Base-by-base conservation (phyloP, 176 grass and related monocot genomes). In the Avena sativa region DNA sequence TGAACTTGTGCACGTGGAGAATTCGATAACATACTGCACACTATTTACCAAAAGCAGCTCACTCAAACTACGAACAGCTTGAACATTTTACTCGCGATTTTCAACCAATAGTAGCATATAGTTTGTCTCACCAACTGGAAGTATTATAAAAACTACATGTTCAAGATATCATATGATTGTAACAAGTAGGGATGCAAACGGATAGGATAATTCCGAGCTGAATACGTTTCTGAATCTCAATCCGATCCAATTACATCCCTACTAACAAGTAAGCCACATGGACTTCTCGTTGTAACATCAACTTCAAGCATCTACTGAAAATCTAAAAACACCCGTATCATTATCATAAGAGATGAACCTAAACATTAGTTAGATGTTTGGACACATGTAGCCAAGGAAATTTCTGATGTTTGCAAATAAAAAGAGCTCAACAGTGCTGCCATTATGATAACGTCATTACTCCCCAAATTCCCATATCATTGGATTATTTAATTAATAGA, bases 21-120 rank as follows among this genome's bases (percentile, higher is more conserved):
- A 55, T 21, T 47, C 12, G 51, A 51, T 6, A 26, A 56, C 4
- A 20, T 65, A 81, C 74, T 85, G 48, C 68, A 47, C 48, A 75
- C 57, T 21, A 75, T 64, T 85, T 66, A 81, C 36, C 69, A 85
- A 46, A 80, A 74, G 16, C 23, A 57, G 56, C 69, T 85, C 58
- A 71, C 23, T 28, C 47, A 51, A 52, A 76, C 23, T 52, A 14
- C 13, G 4, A 52, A 10, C 66, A 34, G 15, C 6, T 26, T 8
- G n/a, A 74, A 25, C 72, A 75, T 28, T 23, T 72, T 48, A 21
- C 38, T 51, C 28, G 44, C 2, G 12, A 53, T 20, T 79, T 76
- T 25, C 38, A 80, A 50, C 46, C 56, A 85, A 81, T 48, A 43
- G 75, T 13, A 85, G 15, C 1, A 76, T 74, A 75, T 47, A 85